Evolutionary conservation across 2,329 filamentous ascomycete species (phyloP).

Genomic region (Stagonosporopsis rhizophila): DNA sequence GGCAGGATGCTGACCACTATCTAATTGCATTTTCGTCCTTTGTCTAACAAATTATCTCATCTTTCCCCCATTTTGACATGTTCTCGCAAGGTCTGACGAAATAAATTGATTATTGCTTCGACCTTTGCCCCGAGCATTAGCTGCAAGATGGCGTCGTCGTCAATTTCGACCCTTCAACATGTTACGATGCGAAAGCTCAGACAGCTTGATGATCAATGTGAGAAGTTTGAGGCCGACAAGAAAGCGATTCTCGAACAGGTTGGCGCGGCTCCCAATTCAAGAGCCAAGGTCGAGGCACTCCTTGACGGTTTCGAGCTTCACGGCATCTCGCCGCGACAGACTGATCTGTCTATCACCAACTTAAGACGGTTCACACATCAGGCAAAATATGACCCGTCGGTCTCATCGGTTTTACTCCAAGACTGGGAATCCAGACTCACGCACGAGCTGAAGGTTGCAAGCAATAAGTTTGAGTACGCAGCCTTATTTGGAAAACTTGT

Average conservation of each 20-base stretch:
- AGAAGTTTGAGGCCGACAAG: conserved; percentile 31
- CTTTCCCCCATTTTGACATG: too few species aligned
- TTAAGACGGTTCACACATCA: conserved; percentile 37
- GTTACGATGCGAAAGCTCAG: conserved; percentile 36
- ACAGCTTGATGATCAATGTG: conserved; percentile 31
- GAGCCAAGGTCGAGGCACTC: conserved; percentile 27
- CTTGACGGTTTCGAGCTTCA: conserved; percentile 30
- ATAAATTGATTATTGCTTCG: too few species aligned
- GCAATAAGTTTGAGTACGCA: conserved; percentile 40
- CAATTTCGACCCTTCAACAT: conserved; percentile 35
- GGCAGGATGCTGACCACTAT: too few species aligned
- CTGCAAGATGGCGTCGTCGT: conserved; percentile 24
- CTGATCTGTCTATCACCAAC: conserved; percentile 25
- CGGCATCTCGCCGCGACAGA: conserved; percentile 22
- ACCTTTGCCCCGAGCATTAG: too few species aligned
- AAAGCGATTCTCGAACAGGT: conserved; percentile 24
- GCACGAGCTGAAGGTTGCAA: conserved; percentile 37
- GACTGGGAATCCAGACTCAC: conserved; percentile 36
- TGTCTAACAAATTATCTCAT: too few species aligned
- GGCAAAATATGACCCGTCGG: conserved; percentile 36
- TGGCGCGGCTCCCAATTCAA: conserved; percentile 7
- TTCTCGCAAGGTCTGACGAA: too few species aligned
- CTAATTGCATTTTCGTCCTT: too few species aligned
- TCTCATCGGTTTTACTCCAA: conserved; percentile 28
- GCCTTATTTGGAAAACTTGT: conserved; percentile 36